A percentile compares a stretch with the other conserved stretches of the same genome.
Conservation (phyloP, 2,329 filamentous ascomycete genomes). For the Aspergillus felis region DNA sequence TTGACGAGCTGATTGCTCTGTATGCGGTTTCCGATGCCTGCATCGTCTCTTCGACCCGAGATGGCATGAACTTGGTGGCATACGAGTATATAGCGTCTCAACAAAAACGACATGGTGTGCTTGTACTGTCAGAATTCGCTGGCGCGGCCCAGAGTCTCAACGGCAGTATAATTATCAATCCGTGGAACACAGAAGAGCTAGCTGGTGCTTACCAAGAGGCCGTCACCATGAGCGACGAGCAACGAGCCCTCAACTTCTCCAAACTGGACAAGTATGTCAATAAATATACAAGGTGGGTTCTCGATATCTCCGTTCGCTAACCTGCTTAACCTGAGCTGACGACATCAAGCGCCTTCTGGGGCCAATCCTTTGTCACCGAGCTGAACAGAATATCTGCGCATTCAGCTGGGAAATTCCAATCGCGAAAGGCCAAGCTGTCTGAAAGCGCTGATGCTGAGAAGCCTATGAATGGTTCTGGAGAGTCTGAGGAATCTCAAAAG, state of each 20-base stretch:
- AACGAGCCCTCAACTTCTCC: slow-evolving; percentile 75
- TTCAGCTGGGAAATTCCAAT: slow-evolving; percentile 34
- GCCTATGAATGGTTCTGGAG: slow-evolving; percentile 14
- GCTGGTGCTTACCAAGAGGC: slow-evolving; percentile 86
- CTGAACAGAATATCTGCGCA: slow-evolving; percentile 57
- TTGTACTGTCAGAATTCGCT: slow-evolving; percentile 92
- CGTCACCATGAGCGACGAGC: slow-evolving; percentile 87
- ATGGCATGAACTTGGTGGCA: slow-evolving; percentile 95
- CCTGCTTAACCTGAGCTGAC: slow-evolving; percentile 16
- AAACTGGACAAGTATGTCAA: slow-evolving; percentile 91
- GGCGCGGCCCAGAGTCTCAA: slow-evolving; percentile 89
- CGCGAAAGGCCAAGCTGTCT: slow-evolving; percentile 24
- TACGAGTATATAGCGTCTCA: slow-evolving; percentile 96
- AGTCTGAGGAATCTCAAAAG: slow-evolving; percentile 1
- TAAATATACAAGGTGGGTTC: slow-evolving; percentile 73
- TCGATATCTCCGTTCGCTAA: background rate
- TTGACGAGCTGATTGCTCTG: slow-evolving; percentile 85
- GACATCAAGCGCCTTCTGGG: slow-evolving; percentile 76
- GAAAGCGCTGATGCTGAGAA: slow-evolving; percentile 11
- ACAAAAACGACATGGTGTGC: slow-evolving; percentile 77
- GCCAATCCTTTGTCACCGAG: slow-evolving; percentile 84
- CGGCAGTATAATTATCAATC: slow-evolving; percentile 86
- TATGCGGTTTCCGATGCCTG: slow-evolving; percentile 88
- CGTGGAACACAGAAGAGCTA: slow-evolving; percentile 96
- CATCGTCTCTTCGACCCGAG: slow-evolving; percentile 82